Evolutionary conservation across 2,329 filamentous ascomycete genomes (phyloP), one percentile per base, ranked within the genome.

Genomic region (Lojkania enalia): DNA sequence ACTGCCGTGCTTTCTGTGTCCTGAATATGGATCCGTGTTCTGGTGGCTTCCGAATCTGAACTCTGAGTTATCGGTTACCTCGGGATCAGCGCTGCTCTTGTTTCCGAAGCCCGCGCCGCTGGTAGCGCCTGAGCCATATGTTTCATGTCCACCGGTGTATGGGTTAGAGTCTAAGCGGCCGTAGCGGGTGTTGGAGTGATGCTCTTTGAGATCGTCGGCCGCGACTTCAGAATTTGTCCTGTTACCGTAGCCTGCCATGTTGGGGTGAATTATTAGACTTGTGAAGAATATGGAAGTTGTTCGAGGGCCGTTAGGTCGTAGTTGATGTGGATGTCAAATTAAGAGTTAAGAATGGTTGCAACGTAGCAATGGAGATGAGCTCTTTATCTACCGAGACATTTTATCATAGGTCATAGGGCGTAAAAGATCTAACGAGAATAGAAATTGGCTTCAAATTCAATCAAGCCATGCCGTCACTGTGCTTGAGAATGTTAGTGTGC

Each of bases 161-260:
- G 66, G 15, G 14, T 61, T 48, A 1, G 57, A 61, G 36, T 64
- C 49, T 20, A 43, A 45, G 5, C 57, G 53, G 39, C 46, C 57
- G 41, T 68, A 63, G 11, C 61, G 62, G 1, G 66, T 68, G 45
- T 21, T 52, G 15, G 25, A 42, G 55, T 69, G 56, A 18, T 67
- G 39, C 20, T 54, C 27, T 23, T 48, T 16, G 5, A 58, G 44
- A 43, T 51, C 35, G 6, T 51, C 46, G 23, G 53, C 44, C 40
- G 41, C 46, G 44, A 51, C 55, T 39, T 59, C 47, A 7, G 46
- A 37, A 13, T 59, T 25, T 1, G 20, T 66, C 42, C 61, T 63
- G 60, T 71, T 71, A 27, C 64, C 69, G 55, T 64, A 71, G 49
- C 64, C 64, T 55, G 60, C 57, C 65, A 66, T 66, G 37, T 39